Percentiles rank a stretch among this genome's conserved stretches.
phyloP scores from a whole-genome alignment of 345 rosid species.

The Salix exigua region DNA sequence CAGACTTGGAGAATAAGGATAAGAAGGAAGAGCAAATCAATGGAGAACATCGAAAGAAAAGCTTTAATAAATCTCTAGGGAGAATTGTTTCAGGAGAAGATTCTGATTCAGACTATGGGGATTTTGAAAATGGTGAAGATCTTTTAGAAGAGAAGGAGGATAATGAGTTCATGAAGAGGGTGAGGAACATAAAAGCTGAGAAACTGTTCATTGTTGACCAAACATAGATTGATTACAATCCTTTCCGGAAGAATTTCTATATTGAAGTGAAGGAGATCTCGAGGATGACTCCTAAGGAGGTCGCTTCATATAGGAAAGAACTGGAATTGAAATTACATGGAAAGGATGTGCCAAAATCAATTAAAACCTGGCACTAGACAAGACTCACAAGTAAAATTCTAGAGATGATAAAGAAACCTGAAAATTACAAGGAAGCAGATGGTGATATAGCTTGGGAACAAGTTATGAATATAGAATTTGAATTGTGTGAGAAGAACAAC shows the following conservation, averaged over 20 bases:
- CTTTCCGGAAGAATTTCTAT: constrained; percentile 80
- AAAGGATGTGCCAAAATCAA: constrained; percentile 85
- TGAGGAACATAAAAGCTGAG: constrained; percentile 94
- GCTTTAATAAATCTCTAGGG: constrained; percentile 64
- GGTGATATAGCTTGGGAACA: too few species aligned
- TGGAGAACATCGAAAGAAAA: constrained; percentile 53
- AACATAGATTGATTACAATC: constrained; percentile 75
- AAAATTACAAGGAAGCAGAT: too few species aligned
- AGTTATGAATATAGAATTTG: too few species aligned
- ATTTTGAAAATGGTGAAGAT: constrained; percentile 56
- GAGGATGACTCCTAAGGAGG: constrained; percentile 81
- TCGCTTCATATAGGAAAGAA: constrained; percentile 66
- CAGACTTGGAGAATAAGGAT: constrained; percentile 30
- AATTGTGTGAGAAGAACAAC: too few species aligned
- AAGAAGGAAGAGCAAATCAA: constrained; percentile 31
- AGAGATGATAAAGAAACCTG: constrained; percentile 88
- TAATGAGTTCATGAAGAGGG: constrained; percentile 96
- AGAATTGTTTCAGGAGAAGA: constrained; percentile 94
- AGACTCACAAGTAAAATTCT: constrained; percentile 77
- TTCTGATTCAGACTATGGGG: constrained; percentile 79
- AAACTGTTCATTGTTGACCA: constrained; percentile 86
- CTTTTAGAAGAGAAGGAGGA: constrained; percentile 79
- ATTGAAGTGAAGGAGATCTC: constrained; percentile 86
- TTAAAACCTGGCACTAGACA: constrained; percentile 93
- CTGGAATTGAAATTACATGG: constrained; percentile 91